Conservation (phyloP, 768 basidiomycete species). For the Gautieria morchelliformis region DNA sequence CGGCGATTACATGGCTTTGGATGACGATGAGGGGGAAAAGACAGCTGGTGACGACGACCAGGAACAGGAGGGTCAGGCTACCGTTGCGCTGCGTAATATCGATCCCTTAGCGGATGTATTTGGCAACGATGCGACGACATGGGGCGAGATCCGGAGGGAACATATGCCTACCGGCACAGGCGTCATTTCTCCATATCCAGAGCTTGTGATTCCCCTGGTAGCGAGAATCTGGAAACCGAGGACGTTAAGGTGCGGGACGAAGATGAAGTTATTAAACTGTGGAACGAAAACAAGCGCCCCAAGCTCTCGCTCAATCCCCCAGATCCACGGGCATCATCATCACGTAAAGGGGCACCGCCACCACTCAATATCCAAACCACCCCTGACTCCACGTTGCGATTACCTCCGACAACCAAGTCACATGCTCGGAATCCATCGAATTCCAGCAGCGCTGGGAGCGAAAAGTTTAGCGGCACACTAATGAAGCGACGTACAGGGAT, state of each 20-base stretch:
- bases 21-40: conserved; percentile 25
- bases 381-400: background rate
- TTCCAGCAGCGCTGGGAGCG: background rate
- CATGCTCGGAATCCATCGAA: background rate
- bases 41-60: conserved; percentile 21
- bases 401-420: background rate
- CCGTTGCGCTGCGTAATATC: conserved; percentile 13
- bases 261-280: conserved; percentile 13
- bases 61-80: conserved; percentile 16
- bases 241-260: conserved; percentile 23
- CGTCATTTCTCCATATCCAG: conserved; percentile 19
- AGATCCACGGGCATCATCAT: background rate
- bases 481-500: conserved; percentile 5
- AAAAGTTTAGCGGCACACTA: background rate
- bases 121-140: conserved; percentile 36
- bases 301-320: background rate
- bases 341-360: conserved; percentile 4
- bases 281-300: conserved; percentile 13
- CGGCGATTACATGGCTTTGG: conserved; percentile 8
- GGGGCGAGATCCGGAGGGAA: conserved; percentile 38
- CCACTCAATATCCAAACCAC: background rate
- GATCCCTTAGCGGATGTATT: conserved; percentile 57
- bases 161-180: conserved; percentile 23
- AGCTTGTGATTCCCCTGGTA: conserved; percentile 14
- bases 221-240: conserved; percentile 15